phyloP scores from a whole-genome alignment of 148 eudicot genomes.

The Pharnaceum exiguum region DNA sequence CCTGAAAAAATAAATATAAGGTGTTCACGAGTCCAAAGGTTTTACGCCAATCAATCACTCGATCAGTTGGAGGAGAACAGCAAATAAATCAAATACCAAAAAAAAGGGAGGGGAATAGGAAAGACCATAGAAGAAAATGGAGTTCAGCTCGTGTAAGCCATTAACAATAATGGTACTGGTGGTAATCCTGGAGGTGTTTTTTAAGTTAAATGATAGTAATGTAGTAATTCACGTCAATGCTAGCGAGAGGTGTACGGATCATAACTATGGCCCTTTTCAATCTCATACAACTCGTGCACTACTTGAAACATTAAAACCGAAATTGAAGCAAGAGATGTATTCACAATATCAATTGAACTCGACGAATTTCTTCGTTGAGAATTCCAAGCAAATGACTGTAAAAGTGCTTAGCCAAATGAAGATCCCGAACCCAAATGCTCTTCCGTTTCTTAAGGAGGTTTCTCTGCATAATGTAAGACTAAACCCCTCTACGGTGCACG shows the following conservation, averaged over 20 bases:
- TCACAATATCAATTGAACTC: slow-evolving; percentile 1
- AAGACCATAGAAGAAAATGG: background rate
- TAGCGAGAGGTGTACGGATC: slow-evolving; percentile 9
- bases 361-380: background rate
- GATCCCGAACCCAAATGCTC: background rate
- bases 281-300: slow-evolving; percentile 14
- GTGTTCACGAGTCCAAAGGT: background rate
- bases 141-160: background rate
- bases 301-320: background rate
- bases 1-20: background rate
- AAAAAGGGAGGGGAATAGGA: background rate
- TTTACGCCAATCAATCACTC: background rate
- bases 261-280: slow-evolving; percentile 11
- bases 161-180: slow-evolving; percentile 9
- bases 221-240: background rate
- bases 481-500: slow-evolving; percentile 12
- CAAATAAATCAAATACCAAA: no score
- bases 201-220: background rate
- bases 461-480: slow-evolving; percentile 19
- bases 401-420: background rate
- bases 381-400: background rate
- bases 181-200: background rate
- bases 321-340: slow-evolving; percentile 12
- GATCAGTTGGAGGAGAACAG: no score
- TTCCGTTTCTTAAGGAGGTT: slow-evolving; percentile 5